Conservation (phyloP, 352 stramenopile species). For the Poterioochromonas sp. region DNA sequence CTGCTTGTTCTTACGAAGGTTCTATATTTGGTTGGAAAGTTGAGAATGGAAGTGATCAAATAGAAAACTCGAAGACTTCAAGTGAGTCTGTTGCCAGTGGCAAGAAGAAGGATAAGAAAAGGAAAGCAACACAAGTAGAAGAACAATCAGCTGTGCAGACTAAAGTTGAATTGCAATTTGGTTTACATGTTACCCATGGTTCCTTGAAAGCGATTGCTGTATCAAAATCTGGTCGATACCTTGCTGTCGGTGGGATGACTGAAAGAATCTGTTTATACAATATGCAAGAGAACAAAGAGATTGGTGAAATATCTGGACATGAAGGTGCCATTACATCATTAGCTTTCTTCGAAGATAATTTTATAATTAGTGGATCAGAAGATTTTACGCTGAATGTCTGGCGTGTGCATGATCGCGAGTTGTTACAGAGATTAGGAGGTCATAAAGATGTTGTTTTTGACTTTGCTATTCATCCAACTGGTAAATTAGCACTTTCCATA, state of each 20-base stretch:
- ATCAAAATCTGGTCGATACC: constrained; percentile 22
- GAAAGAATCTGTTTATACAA: background rate
- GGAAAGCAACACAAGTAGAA: too few relatives aligned
- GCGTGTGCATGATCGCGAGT: constrained; percentile 7
- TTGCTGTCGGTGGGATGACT: background rate
- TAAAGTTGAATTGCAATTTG: background rate
- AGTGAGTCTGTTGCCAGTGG: too few relatives aligned
- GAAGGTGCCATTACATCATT: background rate
- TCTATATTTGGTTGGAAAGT: constrained; percentile 17
- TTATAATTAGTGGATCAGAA: background rate
- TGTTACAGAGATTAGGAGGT: constrained; percentile 17
- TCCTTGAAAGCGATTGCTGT: constrained; percentile 11
- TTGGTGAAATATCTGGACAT: constrained; percentile 15
- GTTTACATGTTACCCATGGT: background rate
- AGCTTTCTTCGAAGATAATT: background rate
- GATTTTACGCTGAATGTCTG: constrained; percentile 3
- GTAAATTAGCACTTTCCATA: constrained; percentile 18
- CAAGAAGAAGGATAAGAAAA: too few relatives aligned
- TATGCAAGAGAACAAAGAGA: background rate
- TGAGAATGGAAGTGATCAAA: background rate
- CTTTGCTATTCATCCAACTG: constrained; percentile 27
- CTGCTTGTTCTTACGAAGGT: constrained; percentile 20
- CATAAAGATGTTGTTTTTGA: constrained; percentile 8
- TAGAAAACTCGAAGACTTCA: too few relatives aligned
- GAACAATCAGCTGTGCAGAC: background rate